phyloP scores from a whole-genome alignment of 2,329 filamentous ascomycete species.

The Phoma sp. region DNA sequence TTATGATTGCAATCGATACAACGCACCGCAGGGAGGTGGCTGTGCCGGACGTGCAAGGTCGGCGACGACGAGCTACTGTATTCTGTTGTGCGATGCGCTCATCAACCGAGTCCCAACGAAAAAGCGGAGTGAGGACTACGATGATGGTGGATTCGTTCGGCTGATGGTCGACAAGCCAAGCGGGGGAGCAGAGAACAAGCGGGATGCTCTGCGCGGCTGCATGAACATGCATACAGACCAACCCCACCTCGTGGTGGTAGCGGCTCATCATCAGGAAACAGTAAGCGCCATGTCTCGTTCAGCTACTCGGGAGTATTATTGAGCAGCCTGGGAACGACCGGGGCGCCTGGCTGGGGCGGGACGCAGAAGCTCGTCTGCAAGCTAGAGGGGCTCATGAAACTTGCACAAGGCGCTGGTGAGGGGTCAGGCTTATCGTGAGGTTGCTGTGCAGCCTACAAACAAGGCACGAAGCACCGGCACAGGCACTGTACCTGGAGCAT shows the following conservation, averaged over 20 bases:
- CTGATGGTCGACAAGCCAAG: slow-evolving; percentile 4
- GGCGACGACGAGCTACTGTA: slow-evolving; percentile 10
- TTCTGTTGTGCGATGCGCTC: slow-evolving; percentile 1
- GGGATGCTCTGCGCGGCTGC: slow-evolving; percentile 12
- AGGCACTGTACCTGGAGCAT: slow-evolving; percentile 11
- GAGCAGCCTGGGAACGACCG: too few relatives aligned
- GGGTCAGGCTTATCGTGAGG: slow-evolving; percentile 5
- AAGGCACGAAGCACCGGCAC: neutral
- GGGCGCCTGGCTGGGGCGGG: neutral
- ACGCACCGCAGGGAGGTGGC: slow-evolving; percentile 29
- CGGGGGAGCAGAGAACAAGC: slow-evolving; percentile 8
- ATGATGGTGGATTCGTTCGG: slow-evolving; percentile 24
- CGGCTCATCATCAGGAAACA: slow-evolving; percentile 13
- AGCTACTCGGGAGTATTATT: neutral
- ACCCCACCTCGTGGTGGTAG: slow-evolving; percentile 9
- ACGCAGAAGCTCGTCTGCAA: neutral
- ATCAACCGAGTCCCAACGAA: slow-evolving; percentile 5
- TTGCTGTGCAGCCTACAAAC: slow-evolving; percentile 1
- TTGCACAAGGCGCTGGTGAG: slow-evolving; percentile 7
- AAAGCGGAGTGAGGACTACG: slow-evolving; percentile 8
- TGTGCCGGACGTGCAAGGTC: slow-evolving; percentile 12
- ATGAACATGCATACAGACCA: slow-evolving; percentile 11
- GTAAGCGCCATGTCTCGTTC: slow-evolving; percentile 7
- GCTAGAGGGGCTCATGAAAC: neutral
- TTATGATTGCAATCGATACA: slow-evolving; percentile 16